phyloP scores from a whole-genome alignment of 345 rosid species.

The Syzygium oleosum region DNA sequence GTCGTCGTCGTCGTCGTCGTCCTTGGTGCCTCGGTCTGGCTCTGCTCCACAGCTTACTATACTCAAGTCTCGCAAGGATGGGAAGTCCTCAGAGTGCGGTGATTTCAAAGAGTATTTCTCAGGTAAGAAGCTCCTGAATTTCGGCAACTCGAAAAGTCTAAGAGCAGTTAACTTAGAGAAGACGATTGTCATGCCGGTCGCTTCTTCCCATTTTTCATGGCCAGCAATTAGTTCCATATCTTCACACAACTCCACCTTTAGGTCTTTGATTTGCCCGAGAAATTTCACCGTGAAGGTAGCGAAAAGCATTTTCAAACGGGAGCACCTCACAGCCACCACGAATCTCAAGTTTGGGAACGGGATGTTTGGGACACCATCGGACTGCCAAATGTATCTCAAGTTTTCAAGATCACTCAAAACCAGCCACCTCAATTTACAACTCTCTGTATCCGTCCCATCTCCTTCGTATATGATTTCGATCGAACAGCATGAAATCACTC shows the following conservation, averaged over 20 bases:
- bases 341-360: background rate
- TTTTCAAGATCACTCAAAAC: fast-evolving
- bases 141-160: background rate
- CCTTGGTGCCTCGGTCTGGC: too few relatives aligned
- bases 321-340: fast-evolving
- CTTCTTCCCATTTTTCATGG: background rate
- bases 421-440: background rate
- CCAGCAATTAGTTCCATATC: background rate
- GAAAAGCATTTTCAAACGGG: background rate
- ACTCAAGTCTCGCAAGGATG: too few relatives aligned
- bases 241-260: background rate
- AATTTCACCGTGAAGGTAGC: background rate
- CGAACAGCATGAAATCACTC: background rate
- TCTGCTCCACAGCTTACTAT: too few relatives aligned
- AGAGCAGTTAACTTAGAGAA: background rate
- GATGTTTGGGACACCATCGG: background rate
- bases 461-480: background rate
- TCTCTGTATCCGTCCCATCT: background rate
- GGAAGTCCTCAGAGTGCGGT: too few relatives aligned
- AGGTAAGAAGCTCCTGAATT: background rate
- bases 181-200: fast-evolving
- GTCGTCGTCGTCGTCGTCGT: too few relatives aligned
- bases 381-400: background rate
- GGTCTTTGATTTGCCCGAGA: background rate
- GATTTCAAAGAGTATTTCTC: background rate